Evolutionary conservation across 192 early-diverging fungal genomes (phyloP), one percentile per base, ranked within the genome.

Genomic region (Chytriomyces sp.): DNA sequence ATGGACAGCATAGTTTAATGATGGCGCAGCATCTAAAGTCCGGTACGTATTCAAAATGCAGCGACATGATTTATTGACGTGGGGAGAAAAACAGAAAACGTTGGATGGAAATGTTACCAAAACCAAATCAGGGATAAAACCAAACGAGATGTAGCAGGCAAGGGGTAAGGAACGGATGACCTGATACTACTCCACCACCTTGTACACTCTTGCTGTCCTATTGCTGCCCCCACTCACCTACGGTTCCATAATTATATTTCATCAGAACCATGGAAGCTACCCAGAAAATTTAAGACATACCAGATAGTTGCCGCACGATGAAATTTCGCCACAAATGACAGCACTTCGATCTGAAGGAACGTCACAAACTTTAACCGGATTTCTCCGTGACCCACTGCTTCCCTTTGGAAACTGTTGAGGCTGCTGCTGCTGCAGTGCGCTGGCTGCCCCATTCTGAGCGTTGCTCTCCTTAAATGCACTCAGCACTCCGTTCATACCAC

Each of bases 311-410:
- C 76, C 76, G 45, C 76, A 77, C 18, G 67, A 20, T 9, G 76
- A 77, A 10, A 77, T 57, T 23, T 77, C 76, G 8, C 57, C 67
- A 57, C 76, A 77, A 23, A 77, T 62, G 46, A 69, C 62, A 61
- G 72, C 28, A 43, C 50, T 50, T 26, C 57, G 9, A 7, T 46
- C 67, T 44, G 20, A 50, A 13, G 20, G 10, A 68, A 47, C 20
- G 4, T 28, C 13, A 4, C 62, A 64, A 2, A 75, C n/a, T 10
- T 28, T 23, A 7, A 10, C 26, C 7, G 45, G 24, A 45, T 46
- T 16, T 13, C 61, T 63, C 46, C 53, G 13, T 53, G 11, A 24
- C 20, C 20, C 8, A n/a, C 23, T 18, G 2, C 35, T 11, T 35
- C 9, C 46, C n/a, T n/a, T 49, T 50, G 13, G 7, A 23, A 66